Evolutionary conservation across 495 filamentous ascomycete genomes (phyloP).

Genomic region (Pseudevernia furfuracea): DNA sequence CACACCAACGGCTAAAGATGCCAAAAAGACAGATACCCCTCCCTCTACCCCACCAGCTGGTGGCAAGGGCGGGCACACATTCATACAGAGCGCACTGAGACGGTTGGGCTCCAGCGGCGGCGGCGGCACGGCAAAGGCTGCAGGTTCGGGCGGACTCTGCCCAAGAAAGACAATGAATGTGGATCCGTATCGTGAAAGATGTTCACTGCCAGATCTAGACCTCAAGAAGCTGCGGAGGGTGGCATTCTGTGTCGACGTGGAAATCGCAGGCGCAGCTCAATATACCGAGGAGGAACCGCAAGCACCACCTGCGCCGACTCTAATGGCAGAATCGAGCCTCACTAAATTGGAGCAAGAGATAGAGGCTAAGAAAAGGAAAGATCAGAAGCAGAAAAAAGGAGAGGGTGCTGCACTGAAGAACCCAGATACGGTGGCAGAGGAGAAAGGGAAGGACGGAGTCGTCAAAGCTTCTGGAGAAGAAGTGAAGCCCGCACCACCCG

Average conservation of each 20-base stretch:
- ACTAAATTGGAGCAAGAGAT: slow-evolving; percentile 25
- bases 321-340: slow-evolving; percentile 31
- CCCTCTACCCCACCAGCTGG: slow-evolving; percentile 62
- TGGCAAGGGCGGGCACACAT: slow-evolving; percentile 58
- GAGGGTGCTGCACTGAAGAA: slow-evolving; percentile 63
- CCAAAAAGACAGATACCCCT: slow-evolving; percentile 42
- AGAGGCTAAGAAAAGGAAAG: slow-evolving; percentile 35
- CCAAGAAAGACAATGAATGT: slow-evolving; percentile 78
- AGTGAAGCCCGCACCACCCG: slow-evolving; percentile 3
- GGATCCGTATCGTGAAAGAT: slow-evolving; percentile 69
- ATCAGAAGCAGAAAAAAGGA: slow-evolving; percentile 57
- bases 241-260: slow-evolving; percentile 93
- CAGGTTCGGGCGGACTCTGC: slow-evolving; percentile 49
- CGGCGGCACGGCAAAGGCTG: slow-evolving; percentile 38
- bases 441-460: slow-evolving; percentile 48
- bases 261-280: slow-evolving; percentile 68
- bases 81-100: slow-evolving; percentile 73
- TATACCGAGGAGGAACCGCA: slow-evolving; percentile 32
- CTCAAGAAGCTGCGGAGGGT: slow-evolving; percentile 76
- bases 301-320: slow-evolving; percentile 27
- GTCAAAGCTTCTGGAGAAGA: slow-evolving; percentile 40
- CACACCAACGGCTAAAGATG: slow-evolving; percentile 52
- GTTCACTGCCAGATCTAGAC: slow-evolving; percentile 69
- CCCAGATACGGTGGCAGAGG: slow-evolving; percentile 46
- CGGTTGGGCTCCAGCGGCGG: slow-evolving; percentile 67